Evolutionary conservation across 2,329 filamentous ascomycete genomes (phyloP).

Genomic region (Cladosporium sp.): DNA sequence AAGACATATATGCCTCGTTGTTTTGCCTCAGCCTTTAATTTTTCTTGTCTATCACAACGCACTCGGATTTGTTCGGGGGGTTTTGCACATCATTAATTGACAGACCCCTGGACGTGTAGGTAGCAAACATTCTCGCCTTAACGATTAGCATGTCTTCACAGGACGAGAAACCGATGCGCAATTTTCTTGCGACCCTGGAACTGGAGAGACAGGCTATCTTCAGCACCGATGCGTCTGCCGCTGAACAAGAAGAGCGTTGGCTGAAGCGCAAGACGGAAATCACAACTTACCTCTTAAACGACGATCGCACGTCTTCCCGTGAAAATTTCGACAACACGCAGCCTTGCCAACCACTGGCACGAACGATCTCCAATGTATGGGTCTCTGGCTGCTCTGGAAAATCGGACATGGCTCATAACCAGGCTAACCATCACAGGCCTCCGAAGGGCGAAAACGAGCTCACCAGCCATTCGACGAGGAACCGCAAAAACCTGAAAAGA

Average conservation of each 20-base stretch:
- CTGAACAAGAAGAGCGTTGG: too few species aligned
- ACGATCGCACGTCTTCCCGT: too few species aligned
- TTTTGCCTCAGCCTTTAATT: not conserved
- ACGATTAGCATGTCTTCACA: not conserved
- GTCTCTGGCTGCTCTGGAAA: not conserved
- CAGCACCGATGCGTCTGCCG: constrained; percentile 29
- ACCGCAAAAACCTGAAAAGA: too few species aligned
- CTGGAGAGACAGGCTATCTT: constrained; percentile 35
- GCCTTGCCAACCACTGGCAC: not conserved
- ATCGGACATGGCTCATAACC: not conserved
- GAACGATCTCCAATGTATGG: not conserved
- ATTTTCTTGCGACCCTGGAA: constrained; percentile 21
- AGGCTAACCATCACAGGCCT: not conserved
- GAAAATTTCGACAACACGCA: not conserved
- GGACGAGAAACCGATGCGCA: not conserved
- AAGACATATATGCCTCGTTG: not conserved
- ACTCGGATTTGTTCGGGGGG: not conserved
- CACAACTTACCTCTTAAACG: constrained; percentile 17
- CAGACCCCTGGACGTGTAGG: not conserved
- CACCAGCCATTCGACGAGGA: not conserved
- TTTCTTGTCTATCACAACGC: not conserved
- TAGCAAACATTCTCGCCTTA: not conserved
- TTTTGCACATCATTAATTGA: too few species aligned
- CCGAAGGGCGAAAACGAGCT: not conserved
- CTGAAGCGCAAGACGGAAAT: constrained; percentile 15